Conservation (phyloP, 2,329 filamentous ascomycete species). For the Penicillium sp. region DNA sequence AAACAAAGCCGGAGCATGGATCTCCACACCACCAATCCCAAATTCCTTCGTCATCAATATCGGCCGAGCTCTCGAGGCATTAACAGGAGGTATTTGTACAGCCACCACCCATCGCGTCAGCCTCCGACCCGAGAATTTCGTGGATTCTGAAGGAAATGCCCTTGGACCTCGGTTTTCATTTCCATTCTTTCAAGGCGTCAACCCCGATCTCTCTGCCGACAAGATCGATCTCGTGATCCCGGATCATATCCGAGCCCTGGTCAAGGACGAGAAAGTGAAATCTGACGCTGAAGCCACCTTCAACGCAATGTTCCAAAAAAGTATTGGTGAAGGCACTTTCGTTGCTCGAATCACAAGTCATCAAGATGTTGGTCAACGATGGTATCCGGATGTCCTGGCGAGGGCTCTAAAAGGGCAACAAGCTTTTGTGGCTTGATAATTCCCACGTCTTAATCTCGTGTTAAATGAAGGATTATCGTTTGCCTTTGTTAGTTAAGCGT, state of each 20-base stretch:
- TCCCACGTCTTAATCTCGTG: neutral
- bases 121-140: conserved; percentile 29
- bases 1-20: conserved; percentile 48
- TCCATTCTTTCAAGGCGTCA: conserved; percentile 38
- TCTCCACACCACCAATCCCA: conserved; percentile 45
- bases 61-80: conserved; percentile 38
- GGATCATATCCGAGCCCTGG: conserved; percentile 29
- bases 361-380: conserved; percentile 37
- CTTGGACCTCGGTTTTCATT: conserved; percentile 38
- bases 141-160: conserved; percentile 17
- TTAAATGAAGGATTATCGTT: neutral
- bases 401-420: conserved; percentile 30
- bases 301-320: conserved; percentile 32
- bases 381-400: conserved; percentile 37
- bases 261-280: conserved; percentile 32
- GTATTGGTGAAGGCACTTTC: conserved; percentile 35
- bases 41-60: conserved; percentile 53
- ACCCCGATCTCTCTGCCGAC: conserved; percentile 32
- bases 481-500: neutral
- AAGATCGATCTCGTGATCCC: conserved; percentile 32
- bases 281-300: conserved; percentile 40
- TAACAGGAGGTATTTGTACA: conserved; percentile 37
- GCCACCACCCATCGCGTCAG: conserved; percentile 39
- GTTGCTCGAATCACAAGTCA: conserved; percentile 39
- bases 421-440: conserved; percentile 13